Base-by-base conservation (phyloP, 2,329 filamentous ascomycete species). In the Aspergillus novoparasiticus region DNA sequence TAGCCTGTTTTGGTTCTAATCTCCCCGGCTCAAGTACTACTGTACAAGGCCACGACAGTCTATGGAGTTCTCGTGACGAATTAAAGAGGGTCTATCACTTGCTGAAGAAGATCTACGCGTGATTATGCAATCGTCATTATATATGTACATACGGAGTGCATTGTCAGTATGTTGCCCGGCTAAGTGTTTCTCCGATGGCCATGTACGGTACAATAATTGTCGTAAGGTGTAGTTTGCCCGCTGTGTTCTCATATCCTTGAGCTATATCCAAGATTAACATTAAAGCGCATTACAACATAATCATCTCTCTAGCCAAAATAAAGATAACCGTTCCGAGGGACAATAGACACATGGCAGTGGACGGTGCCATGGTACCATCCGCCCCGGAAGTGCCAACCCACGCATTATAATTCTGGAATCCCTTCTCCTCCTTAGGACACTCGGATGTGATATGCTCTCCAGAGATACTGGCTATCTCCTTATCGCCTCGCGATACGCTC, bases 371-470 rank as follows among this genome's bases (percentile, higher is more conserved):
- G n/a, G 32, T 39, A 26, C 51, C 12, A 32, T 23, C 30, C 21
- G 32, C 48, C 16, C 48, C 28, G 16, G 48, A 55, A 1, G 51
- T 55, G 6, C 51, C 51, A 34, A 55, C 51, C 51, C 51, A 55
- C 3, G 51, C 51, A 55, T 55, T 55, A 26, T 55, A 55, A 19
- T 55, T 55, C 12, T 57, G 58, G 12, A 36, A n/a, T 1, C 53
- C 61, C 19, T 57, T 45, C n/a, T 45, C 51, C 16, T 32, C 19
- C 26, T 28, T 28, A 28, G 51, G 19, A 45, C 61, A 63, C 5
- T 57, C 36, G 4, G 48, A 39, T 6, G 34, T 60, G 28, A 63
- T 63, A 23, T 30, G 50, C 41, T 62, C 50, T 0, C 60, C 60
- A 6, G 46, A 10, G 3, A 62, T 39, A 12, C 28, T 50, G 12